Base-by-base conservation (phyloP, 805 yeast genomes). In the Saccharomycopsis synnaedendra region DNA sequence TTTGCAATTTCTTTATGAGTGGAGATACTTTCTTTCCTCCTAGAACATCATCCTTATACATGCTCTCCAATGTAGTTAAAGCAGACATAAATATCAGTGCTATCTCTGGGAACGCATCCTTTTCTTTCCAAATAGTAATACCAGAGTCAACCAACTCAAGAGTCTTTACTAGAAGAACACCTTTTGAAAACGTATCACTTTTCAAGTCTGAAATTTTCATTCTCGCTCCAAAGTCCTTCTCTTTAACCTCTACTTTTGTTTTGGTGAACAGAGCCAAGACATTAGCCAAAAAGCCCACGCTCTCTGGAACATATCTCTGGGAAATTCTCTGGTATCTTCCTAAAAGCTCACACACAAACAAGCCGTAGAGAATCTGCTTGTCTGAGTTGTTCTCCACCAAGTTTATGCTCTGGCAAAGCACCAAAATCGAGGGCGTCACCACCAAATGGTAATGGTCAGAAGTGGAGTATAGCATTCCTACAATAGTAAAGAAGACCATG, bases 361-460 rank as follows among this genome's bases (percentile, higher is more conserved):
- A 59, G 30, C 90, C 89, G 47, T 76, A 72, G 41, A 77, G 74
- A 4, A 81, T 54, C 41, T 66, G 68, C 31, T 61, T 61, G 27
- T 19, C 30, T 4, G 70, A 58, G 28, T 59, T 59, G 31, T 64
- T 62, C 40, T 71, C 70, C 27, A 75, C 56, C 55, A 74, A 76
- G 46, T 80, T 78, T 47, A 90, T 65, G 9, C 77, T 68, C 62
- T 86, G 90, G 43, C 82, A 75, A 69, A 87, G 77, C 38, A 86
- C 64, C 34, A 93, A 74, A 32, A 77, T 67, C 1, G 90, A 74
- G 3, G 97, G 96, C 0, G 96, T 89, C 4, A 81, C 89, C 7
- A 93, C 83, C 50, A 88, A 70, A 68, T 93, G 98, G 64, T 85
- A 90, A 60, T 87, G 89, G 68, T 93, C 99, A 0, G 98, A 93